These are phyloP conservation scores for Mastigamoeba balamuthi DNA, from an alignment of 78 protist genomes.

Conservation along the genomic window DNA sequence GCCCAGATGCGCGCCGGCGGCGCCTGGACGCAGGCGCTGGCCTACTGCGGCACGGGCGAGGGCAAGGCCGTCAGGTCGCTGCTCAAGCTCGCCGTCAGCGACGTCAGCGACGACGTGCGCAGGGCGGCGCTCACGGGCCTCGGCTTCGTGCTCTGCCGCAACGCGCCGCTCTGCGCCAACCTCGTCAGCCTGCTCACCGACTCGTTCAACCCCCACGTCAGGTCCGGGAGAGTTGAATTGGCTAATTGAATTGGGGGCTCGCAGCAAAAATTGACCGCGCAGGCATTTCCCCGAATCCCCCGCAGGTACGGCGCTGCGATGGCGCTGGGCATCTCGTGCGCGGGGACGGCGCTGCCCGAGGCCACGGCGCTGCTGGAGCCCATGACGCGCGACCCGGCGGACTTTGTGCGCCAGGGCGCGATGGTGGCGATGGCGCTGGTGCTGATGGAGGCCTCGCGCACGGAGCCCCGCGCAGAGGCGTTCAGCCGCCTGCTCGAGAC, in stretches of 20 bases:
- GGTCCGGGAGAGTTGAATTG: conserved; percentile 26
- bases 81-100: conserved; percentile 94
- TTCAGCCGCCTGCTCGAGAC: conserved; percentile 6
- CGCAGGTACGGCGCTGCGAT: conserved; percentile 82
- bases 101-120: conserved; percentile 94
- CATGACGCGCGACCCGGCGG: conserved; percentile 71
- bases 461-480: conserved; percentile 15
- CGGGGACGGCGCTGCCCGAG: conserved; percentile 84
- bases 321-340: conserved; percentile 96
- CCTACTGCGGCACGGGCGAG: conserved; percentile 91
- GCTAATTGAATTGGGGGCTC: no score
- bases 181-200: conserved; percentile 76
- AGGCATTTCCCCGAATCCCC: no score
- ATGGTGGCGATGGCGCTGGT: conserved; percentile 88
- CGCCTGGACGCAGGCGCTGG: conserved; percentile 80
- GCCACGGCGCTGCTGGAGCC: conserved; percentile 72
- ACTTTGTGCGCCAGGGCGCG: conserved; percentile 94
- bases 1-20: conserved; percentile 81
- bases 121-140: conserved; percentile 93
- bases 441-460: conserved; percentile 69
- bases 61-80: conserved; percentile 74
- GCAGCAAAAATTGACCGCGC: no score
- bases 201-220: conserved; percentile 95
- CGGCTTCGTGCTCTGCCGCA: conserved; percentile 81
- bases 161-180: conserved; percentile 80